phyloP scores from a whole-genome alignment of 805 yeast genomes.

The Saccharomycopsis sp. region DNA sequence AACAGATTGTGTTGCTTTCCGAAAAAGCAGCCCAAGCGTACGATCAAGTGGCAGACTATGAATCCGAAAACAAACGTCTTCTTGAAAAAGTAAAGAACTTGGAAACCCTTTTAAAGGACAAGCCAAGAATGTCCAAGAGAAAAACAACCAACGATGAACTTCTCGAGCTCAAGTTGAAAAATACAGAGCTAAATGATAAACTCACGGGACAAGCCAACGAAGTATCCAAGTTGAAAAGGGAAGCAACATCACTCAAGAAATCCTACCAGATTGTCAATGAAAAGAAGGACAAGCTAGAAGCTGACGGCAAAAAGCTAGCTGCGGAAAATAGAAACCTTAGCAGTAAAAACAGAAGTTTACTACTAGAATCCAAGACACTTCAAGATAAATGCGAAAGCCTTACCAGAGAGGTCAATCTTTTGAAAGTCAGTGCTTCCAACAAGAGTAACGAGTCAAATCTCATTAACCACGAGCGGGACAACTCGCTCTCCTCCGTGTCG shows the following conservation, averaged over 20 bases:
- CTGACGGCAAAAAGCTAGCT: constrained; percentile 1
- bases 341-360: background rate
- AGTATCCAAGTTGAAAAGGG: constrained; percentile 4
- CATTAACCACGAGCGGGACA: constrained; percentile 11
- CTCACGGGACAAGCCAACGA: constrained; percentile 4
- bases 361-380: no score
- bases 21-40: constrained; percentile 21
- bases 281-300: background rate
- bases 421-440: background rate
- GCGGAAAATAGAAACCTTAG: background rate
- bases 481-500: constrained; percentile 12
- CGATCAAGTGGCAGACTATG: constrained; percentile 19
- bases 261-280: constrained; percentile 1
- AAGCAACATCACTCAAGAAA: constrained; percentile 5
- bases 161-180: constrained; percentile 12
- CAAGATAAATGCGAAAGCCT: background rate
- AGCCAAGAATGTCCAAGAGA: constrained; percentile 3
- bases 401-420: background rate
- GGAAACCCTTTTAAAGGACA: constrained; percentile 14
- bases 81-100: constrained; percentile 16
- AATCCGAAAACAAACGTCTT: constrained; percentile 15
- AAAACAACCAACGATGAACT: constrained; percentile 14
- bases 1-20: constrained; percentile 18
- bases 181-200: constrained; percentile 7
- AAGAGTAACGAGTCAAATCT: background rate